Evolutionary conservation across 202 grass and related monocot genomes (phyloP).

Genomic region (Digitaria exilis): DNA sequence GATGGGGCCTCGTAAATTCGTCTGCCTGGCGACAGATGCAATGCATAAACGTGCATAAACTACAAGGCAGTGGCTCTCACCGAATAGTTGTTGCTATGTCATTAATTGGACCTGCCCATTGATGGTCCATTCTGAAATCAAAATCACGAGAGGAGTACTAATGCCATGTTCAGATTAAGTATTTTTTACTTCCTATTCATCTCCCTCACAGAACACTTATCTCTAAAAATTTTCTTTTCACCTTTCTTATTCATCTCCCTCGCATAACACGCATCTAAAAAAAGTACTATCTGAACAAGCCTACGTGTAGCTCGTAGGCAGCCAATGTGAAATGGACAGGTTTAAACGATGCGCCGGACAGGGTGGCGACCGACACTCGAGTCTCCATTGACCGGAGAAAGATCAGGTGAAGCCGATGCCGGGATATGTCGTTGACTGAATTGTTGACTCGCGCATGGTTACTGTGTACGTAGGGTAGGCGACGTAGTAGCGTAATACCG

Average conservation of each 20-base stretch:
- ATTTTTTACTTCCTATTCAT: too few relatives aligned
- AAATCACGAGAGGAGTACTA: neutral
- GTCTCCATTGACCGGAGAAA: neutral
- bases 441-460: neutral
- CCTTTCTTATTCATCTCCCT: too few relatives aligned
- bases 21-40: neutral
- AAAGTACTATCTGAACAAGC: too few relatives aligned
- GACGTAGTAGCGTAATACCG: too few relatives aligned
- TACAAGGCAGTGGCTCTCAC: neutral
- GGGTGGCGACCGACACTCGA: neutral
- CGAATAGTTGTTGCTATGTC: neutral
- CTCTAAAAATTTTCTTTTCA: too few relatives aligned
- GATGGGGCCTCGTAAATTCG: neutral
- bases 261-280: too few relatives aligned
- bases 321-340: slow-evolving; percentile 13
- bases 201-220: too few relatives aligned
- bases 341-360: neutral
- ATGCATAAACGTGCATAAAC: neutral
- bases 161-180: too few relatives aligned
- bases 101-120: neutral
- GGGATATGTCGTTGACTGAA: neutral
- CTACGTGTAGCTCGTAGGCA: neutral
- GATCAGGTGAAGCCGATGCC: neutral
- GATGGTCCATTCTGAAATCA: neutral
- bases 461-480: too few relatives aligned